Evolutionary conservation across 2,329 filamentous ascomycete genomes (phyloP), one percentile per base, ranked within the genome.

Genomic region (Cordyceps fumosorosea): DNA sequence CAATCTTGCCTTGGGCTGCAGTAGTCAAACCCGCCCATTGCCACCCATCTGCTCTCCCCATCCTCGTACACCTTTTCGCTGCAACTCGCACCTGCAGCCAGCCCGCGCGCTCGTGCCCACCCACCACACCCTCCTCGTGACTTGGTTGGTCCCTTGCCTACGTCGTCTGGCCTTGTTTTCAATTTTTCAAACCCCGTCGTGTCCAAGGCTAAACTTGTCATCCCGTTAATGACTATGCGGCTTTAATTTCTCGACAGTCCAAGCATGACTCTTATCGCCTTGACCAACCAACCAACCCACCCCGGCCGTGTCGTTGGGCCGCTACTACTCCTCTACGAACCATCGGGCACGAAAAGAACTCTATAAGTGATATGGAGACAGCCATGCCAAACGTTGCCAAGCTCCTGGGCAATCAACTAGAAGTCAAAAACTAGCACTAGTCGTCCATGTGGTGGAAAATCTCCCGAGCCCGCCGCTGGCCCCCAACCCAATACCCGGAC

Each of bases 41-140:
- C 26, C 52, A 24, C 18, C n/a, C 44, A n/a, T 37, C 12, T 16
- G 18, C 24, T 24, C 44, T 44, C 55, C 37, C 44, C 55, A 32
- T 53, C 48, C 29, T 50, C 48, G 22, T 3, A 44, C 56, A 29
- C 42, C 32, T 40, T 58, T 50, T 3, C 10, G 8, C 56, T 53
- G 57, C 58, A 60, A 10, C 51, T 60, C 58, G 40, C 51, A 60
- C 58, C 18, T 51, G 50, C 58, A 60, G 47, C 22, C 20, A 7
- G n/a, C 18, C 47, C 57, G 37, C 50, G 48, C 47, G 50, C 57
- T 54, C 50, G 48, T 54, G 50, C 42, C 58, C 50, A 37, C 42
- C 26, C 58, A 48, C 58, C 51, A 47, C 57, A 32, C 50, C 40
- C 29, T 60, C 50, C 58, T 48, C 51, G 58, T 60, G 58, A 60